phyloP scores from a whole-genome alignment of 1,139 yeast genomes.

The Debaryomyces fabryi region DNA sequence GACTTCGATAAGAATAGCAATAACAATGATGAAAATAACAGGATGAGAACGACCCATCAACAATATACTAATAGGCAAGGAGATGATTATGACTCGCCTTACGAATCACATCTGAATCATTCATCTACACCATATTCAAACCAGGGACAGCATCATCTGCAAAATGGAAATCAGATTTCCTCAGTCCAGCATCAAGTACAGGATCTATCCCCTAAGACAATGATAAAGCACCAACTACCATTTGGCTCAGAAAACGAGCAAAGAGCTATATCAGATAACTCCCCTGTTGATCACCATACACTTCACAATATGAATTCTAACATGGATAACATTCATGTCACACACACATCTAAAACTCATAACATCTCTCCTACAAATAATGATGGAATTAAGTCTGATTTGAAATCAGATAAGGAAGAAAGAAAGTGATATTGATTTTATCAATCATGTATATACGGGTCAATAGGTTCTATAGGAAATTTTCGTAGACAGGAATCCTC shows the following conservation, averaged over 20 bases:
- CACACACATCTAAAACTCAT: neutral
- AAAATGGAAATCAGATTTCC: neutral
- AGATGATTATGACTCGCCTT: slow-evolving; percentile 3
- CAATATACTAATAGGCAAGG: neutral
- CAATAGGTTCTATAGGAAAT: neutral
- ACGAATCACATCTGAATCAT: neutral
- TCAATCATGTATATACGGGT: neutral
- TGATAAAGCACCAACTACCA: slow-evolving; percentile 23
- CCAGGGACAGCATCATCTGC: slow-evolving; percentile 12
- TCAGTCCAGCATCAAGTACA: slow-evolving; percentile 37
- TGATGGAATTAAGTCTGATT: neutral
- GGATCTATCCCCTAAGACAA: slow-evolving; percentile 37
- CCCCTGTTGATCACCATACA: neutral
- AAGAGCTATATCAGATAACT: slow-evolving; percentile 1
- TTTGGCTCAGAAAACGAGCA: slow-evolving; percentile 8
- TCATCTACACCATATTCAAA: slow-evolving; percentile 6
- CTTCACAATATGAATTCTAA: neutral
- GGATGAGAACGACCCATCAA: neutral
- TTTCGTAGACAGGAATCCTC: neutral
- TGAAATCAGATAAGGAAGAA: neutral
- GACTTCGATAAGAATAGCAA: neutral
- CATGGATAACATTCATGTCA: neutral
- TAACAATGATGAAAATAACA: neutral
- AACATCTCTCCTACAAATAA: neutral
- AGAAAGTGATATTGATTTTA: neutral